Base-by-base conservation (phyloP, 768 basidiomycete genomes). In the Lyophyllum shimeji region DNA sequence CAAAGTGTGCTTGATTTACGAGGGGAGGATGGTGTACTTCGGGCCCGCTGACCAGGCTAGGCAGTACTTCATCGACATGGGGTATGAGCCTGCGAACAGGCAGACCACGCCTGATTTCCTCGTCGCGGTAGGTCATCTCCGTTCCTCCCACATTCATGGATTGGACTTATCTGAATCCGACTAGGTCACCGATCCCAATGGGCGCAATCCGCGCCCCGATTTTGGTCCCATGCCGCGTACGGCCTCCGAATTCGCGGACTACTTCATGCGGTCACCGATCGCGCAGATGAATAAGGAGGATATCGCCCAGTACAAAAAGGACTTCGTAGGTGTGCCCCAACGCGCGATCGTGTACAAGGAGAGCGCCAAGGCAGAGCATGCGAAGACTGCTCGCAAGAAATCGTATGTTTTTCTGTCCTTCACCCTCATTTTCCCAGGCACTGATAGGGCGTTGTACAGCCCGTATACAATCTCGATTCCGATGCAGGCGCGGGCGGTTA, bases 1-100 rank as follows among this genome's bases (percentile, higher is more conserved):
- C 78, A 90, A 92, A 66, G 87, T 93, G 31, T 85, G 87, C 65
- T 82, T 93, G 33, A 79, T 94, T 63, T 82, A 87, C 69, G 86
- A 86, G 55, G 88, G 90, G 3, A 73, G 76, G 33, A 85, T 87
- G 79, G 84, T 82, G 24, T 94, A 87, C 73, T 93, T 82, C 53
- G 92, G 92, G 1, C 82, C 82, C 6, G 82, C 84, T 1, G 70
- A 78, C 45, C 70, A 81, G 56, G 92, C 90, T 0, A 75, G 82
- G 49, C 73, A 82, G 57, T 90, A 92, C 68, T 90, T 94, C 75
- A 74, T 86, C 55, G 78, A 84, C 58, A 81, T 89, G 78, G 84
- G 85, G 7, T 84, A 83, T 60, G 69, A 72, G 44, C 83, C 83
- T 11, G 77, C 79, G 5, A 77, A 81, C 55, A 74, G 86, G 31